Base-by-base conservation (phyloP, 345 rosid species). In the Firmiana major region DNA sequence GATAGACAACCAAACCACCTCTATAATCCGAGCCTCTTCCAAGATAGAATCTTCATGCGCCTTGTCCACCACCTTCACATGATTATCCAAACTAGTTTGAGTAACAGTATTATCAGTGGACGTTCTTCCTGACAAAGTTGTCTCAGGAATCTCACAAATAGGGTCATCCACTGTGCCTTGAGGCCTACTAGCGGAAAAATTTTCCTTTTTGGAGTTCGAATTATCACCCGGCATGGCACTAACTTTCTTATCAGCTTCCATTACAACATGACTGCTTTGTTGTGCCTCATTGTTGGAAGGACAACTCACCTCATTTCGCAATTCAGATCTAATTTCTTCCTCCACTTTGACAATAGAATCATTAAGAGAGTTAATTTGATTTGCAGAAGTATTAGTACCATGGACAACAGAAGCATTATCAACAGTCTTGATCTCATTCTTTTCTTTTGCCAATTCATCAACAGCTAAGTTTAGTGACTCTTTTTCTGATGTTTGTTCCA, bases 21-120 rank as follows among this genome's bases (percentile, higher is more conserved):
- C 89, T 80, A 97, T 90, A 75, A 77, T 81, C 71, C 89, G 91
- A 76, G 99, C 98, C 91, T 94, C 99, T 84, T 94, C 94, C 85
- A 97, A 83, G 65, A 94, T 80, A 60, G 96, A 88, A 83, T 97
- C 98, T 75, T 92, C 97, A 79, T 84, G 86, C 24, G 83, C 88
- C 83, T 81, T 97, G 85, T 87, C 91, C 70, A 74, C 77, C 73
- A 85, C 66, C 79, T 84, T 84, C 74, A 84, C 78, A 65, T 66
- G 65, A 40, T 69, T 81, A 79, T 77, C 83, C 70, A 87, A 79
- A 83, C 81, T 82, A 84, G 84, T 76, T 75, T 81, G 87, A 75
- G 77, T 81, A 57, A 87, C 93, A 79, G 81, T 57, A 68, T 78
- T 83, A 76, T 77, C 80, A 78, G 38, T 80, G 76, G 78, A 81